A percentile compares a stretch with the other conserved stretches of the same genome.
Evolutionary conservation across 2,329 filamentous ascomycete species (phyloP).

Genomic region (Phialophora tarda): DNA sequence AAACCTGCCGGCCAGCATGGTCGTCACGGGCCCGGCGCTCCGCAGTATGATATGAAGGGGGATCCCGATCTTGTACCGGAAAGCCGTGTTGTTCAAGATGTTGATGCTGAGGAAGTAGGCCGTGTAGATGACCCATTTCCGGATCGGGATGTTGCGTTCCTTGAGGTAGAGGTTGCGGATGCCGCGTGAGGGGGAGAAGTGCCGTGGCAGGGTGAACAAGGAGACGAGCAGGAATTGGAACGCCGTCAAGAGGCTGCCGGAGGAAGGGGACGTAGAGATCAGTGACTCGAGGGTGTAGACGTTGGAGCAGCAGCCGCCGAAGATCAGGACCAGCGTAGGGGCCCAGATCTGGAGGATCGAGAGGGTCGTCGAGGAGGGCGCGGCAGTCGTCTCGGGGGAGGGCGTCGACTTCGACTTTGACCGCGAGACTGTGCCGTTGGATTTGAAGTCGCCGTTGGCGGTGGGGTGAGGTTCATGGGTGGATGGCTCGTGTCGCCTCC

Average conservation of each 20-base stretch:
- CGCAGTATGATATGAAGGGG: constrained; percentile 96
- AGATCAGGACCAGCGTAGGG: constrained; percentile 79
- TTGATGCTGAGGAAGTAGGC: constrained; percentile 92
- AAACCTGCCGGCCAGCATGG: constrained; percentile 86
- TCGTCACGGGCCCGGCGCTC: constrained; percentile 93
- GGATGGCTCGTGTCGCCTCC: background rate
- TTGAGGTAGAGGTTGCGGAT: constrained; percentile 74
- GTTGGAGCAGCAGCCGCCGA: constrained; percentile 94
- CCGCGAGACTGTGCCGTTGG: background rate
- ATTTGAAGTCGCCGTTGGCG: background rate
- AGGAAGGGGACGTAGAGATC: constrained; percentile 84
- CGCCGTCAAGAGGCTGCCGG: constrained; percentile 84
- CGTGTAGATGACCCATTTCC: constrained; percentile 87
- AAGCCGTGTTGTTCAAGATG: constrained; percentile 95
- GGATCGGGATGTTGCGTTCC: constrained; percentile 78
- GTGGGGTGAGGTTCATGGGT: background rate
- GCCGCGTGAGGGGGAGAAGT: constrained; percentile 63
- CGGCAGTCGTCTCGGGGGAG: background rate
- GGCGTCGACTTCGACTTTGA: background rate
- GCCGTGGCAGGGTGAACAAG: constrained; percentile 74
- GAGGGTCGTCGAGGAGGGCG: background rate
- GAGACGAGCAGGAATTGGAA: constrained; percentile 87
- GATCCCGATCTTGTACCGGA: constrained; percentile 94
- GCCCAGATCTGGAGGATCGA: constrained; percentile 36
- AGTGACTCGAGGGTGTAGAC: constrained; percentile 96